Percentiles rank a stretch among this genome's conserved stretches.
phyloP scores from a whole-genome alignment of 192 early-diverging fungal species.

The Entomortierella parvispora region DNA sequence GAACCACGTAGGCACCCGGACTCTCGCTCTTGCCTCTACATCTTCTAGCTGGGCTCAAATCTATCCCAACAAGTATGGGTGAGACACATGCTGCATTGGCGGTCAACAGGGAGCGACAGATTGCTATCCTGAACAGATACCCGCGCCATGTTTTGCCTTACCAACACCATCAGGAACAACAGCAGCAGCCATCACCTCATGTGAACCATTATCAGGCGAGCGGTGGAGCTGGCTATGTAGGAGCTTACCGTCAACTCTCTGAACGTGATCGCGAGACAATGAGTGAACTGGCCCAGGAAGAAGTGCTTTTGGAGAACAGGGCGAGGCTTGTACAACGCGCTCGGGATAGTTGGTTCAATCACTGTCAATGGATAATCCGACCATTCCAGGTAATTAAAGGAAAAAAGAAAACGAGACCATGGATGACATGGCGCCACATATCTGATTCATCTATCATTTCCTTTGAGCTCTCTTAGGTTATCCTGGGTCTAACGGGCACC shows the following conservation, averaged over 20 bases:
- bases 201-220: not conserved
- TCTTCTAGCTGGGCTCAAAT: slow-evolving; percentile 22
- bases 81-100: slow-evolving; percentile 16
- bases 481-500: slow-evolving; percentile 20
- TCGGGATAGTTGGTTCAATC: slow-evolving; percentile 28
- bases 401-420: not conserved
- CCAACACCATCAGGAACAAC: no score
- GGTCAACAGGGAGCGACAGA: slow-evolving; percentile 21
- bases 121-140: slow-evolving; percentile 26
- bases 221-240: not conserved
- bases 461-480: slow-evolving; percentile 15
- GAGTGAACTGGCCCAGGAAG: slow-evolving; percentile 21
- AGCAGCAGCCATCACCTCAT: no score
- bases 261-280: slow-evolving; percentile 25
- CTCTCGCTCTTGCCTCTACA: slow-evolving; percentile 36
- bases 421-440: not conserved
- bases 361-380: slow-evolving; percentile 30
- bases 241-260: slow-evolving; percentile 4
- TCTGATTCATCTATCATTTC: no score
- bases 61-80: slow-evolving; percentile 4
- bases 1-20: slow-evolving; percentile 30
- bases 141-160: not conserved
- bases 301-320: slow-evolving; percentile 26
- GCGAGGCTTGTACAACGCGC: slow-evolving; percentile 7
- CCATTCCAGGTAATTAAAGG: slow-evolving; percentile 33